These are phyloP conservation scores for Beta vulgaris DNA, from an alignment of 148 eudicot species.

Conservation along the genomic window DNA sequence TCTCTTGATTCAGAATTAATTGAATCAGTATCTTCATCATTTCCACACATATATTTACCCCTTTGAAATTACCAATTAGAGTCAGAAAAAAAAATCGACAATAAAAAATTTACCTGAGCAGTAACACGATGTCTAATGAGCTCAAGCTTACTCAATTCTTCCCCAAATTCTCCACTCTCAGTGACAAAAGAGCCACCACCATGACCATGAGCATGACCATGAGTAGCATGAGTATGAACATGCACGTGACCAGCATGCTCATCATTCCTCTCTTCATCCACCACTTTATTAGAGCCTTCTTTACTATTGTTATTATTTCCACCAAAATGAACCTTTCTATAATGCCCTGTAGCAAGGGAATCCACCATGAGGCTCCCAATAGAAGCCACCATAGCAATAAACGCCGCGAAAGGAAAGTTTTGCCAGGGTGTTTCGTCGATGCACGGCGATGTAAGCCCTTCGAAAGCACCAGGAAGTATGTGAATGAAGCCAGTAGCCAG, in stretches of 20 bases:
- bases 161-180: conserved; percentile 11
- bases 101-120: conserved; percentile 74
- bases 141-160: conserved; percentile 26
- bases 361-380: conserved; percentile 72
- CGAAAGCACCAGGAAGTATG: conserved; percentile 72
- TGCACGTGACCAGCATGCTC: conserved; percentile 46
- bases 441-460: conserved; percentile 56
- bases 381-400: conserved; percentile 62
- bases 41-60: no score
- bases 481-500: conserved; percentile 79
- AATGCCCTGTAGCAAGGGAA: conserved; percentile 55
- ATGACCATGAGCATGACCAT: conserved; percentile 64
- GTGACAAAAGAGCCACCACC: conserved; percentile 20
- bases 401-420: conserved; percentile 64
- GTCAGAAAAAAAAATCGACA: no score
- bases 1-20: no score
- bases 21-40: no score
- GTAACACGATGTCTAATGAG: conserved; percentile 67
- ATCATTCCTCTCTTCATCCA: no score
- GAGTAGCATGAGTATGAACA: conserved; percentile 53
- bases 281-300: no score
- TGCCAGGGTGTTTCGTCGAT: conserved; percentile 48
- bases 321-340: conserved; percentile 43
- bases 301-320: no score
- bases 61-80: no score